Percentiles rank a stretch among this genome's conserved stretches.
These are phyloP conservation scores for Solanum medicagineum DNA, from an alignment of 257 asterid genomes.

Conservation along the genomic window DNA sequence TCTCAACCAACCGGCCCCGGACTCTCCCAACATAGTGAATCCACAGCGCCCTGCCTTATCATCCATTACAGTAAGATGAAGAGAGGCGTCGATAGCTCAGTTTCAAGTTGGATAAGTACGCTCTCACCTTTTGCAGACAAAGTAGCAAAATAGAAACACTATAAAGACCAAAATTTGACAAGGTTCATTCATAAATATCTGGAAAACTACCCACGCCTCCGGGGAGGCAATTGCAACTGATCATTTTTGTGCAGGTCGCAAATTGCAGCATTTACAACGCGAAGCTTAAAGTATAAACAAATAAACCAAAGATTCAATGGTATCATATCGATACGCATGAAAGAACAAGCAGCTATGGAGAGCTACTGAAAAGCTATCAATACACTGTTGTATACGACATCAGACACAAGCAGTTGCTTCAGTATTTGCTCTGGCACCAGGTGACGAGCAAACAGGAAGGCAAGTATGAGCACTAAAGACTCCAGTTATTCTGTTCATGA, in stretches of 20 bases:
- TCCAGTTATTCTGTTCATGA: conserved; percentile 5
- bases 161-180: not conserved
- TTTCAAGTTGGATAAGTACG: not conserved
- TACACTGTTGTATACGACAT: not conserved
- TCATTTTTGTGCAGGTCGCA: not conserved
- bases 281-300: not conserved
- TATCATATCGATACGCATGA: not conserved
- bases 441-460: not conserved
- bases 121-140: not conserved
- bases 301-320: not conserved
- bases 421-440: not conserved
- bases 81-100: too few species aligned
- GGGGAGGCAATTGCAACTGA: not conserved
- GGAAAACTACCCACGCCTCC: not conserved
- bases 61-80: too few species aligned
- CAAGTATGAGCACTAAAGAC: not conserved
- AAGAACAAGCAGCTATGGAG: not conserved
- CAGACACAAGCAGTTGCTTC: not conserved
- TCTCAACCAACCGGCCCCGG: too few species aligned
- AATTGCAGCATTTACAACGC: not conserved
- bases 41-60: too few species aligned
- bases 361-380: not conserved
- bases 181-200: not conserved
- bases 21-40: too few species aligned
- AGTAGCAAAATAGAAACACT: not conserved